Percentiles rank a stretch among this genome's conserved stretches.
Evolutionary conservation across 495 filamentous ascomycete species (phyloP).

Genomic region (Neurospora sp.): DNA sequence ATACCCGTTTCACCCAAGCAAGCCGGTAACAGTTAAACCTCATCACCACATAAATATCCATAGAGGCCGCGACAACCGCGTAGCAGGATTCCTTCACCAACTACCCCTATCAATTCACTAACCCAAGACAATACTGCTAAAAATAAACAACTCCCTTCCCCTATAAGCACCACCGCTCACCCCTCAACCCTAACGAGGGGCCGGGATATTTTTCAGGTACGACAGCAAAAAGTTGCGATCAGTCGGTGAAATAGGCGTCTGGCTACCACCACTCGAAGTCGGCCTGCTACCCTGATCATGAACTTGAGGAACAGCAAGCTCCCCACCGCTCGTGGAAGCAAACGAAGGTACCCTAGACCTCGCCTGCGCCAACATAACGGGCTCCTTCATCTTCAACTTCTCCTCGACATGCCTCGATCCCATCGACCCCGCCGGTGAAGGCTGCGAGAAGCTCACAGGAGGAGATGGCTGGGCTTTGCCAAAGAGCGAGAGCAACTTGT

Average conservation of each 20-base stretch:
- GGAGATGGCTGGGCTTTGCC: conserved; percentile 36
- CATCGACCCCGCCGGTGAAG: conserved; percentile 23
- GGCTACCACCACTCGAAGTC: conserved; percentile 33
- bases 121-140: not conserved
- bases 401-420: conserved; percentile 32
- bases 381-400: conserved; percentile 30
- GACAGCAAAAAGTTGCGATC: conserved; percentile 72
- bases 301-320: not conserved
- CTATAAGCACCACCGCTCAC: not conserved
- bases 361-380: conserved; percentile 23
- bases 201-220: conserved; percentile 47
- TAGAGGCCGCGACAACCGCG: not conserved
- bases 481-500: conserved; percentile 61
- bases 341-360: conserved; percentile 30
- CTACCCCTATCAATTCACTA: not conserved
- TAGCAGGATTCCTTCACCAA: not conserved
- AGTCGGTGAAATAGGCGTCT: conserved; percentile 50
- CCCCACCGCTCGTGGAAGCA: conserved; percentile 15
- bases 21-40: not conserved
- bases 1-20: not conserved
- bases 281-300: conserved; percentile 17
- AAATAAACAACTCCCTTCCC: not conserved
- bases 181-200: not conserved
- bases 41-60: not conserved
- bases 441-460: conserved; percentile 3